Conservation (phyloP, 352 stramenopile species). For the Globisporangium spiculum region DNA sequence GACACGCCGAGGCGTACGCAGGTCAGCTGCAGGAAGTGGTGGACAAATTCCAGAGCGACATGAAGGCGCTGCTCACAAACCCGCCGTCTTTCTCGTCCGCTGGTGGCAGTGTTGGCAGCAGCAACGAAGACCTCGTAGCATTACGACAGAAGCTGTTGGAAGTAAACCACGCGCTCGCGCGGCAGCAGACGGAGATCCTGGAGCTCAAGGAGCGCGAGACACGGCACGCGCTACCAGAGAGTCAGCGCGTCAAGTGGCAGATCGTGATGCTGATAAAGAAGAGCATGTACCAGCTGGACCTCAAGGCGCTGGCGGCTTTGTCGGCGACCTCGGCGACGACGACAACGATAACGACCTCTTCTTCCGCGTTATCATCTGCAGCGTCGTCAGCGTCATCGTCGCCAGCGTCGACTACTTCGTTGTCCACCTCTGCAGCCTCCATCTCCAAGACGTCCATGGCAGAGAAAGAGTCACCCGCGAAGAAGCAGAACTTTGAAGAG, state of each 20-base stretch:
- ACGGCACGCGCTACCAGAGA: slow-evolving; percentile 58
- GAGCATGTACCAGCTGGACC: slow-evolving; percentile 57
- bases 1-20: slow-evolving; percentile 33
- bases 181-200: slow-evolving; percentile 64
- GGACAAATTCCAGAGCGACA: slow-evolving; percentile 56
- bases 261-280: slow-evolving; percentile 59
- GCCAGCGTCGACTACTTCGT: background rate
- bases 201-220: slow-evolving; percentile 61
- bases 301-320: slow-evolving; percentile 30
- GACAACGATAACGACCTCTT: background rate
- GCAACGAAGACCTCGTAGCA: slow-evolving; percentile 47
- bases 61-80: slow-evolving; percentile 37
- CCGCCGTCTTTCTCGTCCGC: slow-evolving; percentile 15
- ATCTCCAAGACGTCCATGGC: background rate
- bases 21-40: slow-evolving; percentile 51
- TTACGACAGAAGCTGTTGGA: slow-evolving; percentile 66
- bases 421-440: background rate
- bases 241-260: slow-evolving; percentile 61
- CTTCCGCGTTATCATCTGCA: background rate
- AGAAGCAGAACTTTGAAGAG: slow-evolving; percentile 44
- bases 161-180: slow-evolving; percentile 57
- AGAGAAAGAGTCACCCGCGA: slow-evolving; percentile 3
- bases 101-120: slow-evolving; percentile 14
- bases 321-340: slow-evolving; percentile 1
- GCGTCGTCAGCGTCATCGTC: slow-evolving; percentile 7